Conservation (phyloP, 1,284 basidiomycete species). For the Puccinia horiana region DNA sequence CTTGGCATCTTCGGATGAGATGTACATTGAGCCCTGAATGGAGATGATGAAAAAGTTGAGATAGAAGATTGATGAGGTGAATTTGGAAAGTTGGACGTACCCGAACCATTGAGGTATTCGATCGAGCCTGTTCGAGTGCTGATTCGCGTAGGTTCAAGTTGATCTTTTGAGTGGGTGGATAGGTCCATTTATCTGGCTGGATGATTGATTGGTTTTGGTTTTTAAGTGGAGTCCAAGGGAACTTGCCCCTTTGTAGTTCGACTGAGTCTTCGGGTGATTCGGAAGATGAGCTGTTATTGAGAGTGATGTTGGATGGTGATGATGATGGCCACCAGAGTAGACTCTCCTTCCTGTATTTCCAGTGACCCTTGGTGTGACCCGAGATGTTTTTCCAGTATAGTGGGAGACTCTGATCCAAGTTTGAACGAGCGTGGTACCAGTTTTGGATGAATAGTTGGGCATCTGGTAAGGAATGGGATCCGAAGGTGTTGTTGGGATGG, state of each 20-base stretch:
- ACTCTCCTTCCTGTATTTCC: slow-evolving; percentile 24
- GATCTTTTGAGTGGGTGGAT: not conserved
- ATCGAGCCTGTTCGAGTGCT: not conserved
- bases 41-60: not conserved
- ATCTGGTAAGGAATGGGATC: not conserved
- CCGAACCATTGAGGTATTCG: slow-evolving; percentile 21
- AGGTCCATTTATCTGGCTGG: not conserved
- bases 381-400: slow-evolving; percentile 29
- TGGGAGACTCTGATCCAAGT: not conserved
- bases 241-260: not conserved
- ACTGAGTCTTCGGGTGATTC: not conserved
- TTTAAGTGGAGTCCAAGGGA: slow-evolving; percentile 1
- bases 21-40: slow-evolving; percentile 32
- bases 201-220: not conserved
- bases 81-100: not conserved
- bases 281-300: slow-evolving; percentile 15
- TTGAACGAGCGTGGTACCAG: not conserved
- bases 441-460: not conserved
- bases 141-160: slow-evolving; percentile 24
- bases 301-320: not conserved
- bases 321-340: slow-evolving; percentile 1
- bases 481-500: slow-evolving; percentile 14
- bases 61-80: not conserved
- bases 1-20: slow-evolving; percentile 15
- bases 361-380: slow-evolving; percentile 24